Evolutionary conservation across 768 basidiomycete genomes (phyloP).

Genomic region (Pleurotus ostreatus): DNA sequence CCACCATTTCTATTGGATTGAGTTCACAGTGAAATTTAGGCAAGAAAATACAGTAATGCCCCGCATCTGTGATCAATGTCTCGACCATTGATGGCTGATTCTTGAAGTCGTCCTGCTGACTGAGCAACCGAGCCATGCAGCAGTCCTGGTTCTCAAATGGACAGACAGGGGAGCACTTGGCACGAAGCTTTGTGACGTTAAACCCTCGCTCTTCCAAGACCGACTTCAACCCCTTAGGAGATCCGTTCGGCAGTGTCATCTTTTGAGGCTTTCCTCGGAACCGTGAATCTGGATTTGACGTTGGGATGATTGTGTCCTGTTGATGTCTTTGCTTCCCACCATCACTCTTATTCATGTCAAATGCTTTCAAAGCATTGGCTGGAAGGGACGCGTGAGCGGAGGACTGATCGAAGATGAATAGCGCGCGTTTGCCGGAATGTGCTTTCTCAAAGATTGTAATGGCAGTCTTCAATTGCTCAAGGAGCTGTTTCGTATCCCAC

Average conservation of each 20-base stretch:
- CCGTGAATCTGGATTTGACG: conserved; percentile 18
- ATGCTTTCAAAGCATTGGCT: conserved; percentile 28
- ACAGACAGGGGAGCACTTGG: conserved; percentile 18
- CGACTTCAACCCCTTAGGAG: conserved; percentile 28
- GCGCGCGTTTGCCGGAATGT: conserved; percentile 23
- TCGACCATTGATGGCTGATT: conserved; percentile 25
- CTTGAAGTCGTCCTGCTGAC: conserved; percentile 28
- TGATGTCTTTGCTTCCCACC: conserved; percentile 25
- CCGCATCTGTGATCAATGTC: conserved; percentile 15
- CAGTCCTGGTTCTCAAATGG: conserved; percentile 21
- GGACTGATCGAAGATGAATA: conserved; percentile 40
- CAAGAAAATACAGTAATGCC: conserved; percentile 14
- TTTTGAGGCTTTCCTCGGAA: conserved; percentile 11
- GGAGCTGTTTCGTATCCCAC: conserved; percentile 32
- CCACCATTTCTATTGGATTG: conserved; percentile 35
- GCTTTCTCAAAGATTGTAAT: conserved; percentile 32
- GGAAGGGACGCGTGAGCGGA: conserved; percentile 31
- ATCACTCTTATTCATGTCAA: conserved; percentile 25
- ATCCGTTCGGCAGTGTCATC: conserved; percentile 12
- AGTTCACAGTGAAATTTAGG: conserved; percentile 34
- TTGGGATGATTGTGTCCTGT: conserved; percentile 23
- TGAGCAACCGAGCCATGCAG: conserved; percentile 26
- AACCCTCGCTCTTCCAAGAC: conserved; percentile 26
- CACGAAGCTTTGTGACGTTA: conserved; percentile 16
- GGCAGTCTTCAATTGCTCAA: conserved; percentile 27